A percentile compares a stretch with the other conserved stretches of the same genome.
phyloP scores from a whole-genome alignment of 176 grass and related monocot genomes.

The Tillandsia fasciculata region DNA sequence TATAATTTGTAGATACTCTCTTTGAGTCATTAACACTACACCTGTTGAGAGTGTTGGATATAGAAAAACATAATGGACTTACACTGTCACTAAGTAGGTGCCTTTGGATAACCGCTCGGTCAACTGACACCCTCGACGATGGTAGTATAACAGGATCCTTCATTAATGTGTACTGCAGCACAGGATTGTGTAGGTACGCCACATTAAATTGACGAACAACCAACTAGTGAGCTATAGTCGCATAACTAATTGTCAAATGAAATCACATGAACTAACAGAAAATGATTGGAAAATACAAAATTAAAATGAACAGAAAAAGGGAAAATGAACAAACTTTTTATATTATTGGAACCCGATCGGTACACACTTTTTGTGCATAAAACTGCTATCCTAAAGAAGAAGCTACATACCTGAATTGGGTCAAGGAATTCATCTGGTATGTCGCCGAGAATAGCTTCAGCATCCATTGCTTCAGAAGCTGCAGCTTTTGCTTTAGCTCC shows the following conservation, averaged over 20 bases:
- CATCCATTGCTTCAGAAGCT: conserved; percentile 86
- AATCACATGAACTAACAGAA: neutral
- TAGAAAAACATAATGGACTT: conserved; percentile 8
- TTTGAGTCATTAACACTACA: too few species aligned
- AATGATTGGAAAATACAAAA: neutral
- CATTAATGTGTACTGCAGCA: conserved; percentile 80
- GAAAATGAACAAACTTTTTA: neutral
- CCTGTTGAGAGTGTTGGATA: neutral
- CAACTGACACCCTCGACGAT: conserved; percentile 65
- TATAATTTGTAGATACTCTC: too few species aligned
- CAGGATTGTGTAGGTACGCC: neutral
- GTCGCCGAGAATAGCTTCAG: conserved; percentile 79
- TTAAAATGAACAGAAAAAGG: neutral
- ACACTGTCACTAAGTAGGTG: conserved; percentile 91
- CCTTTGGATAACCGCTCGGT: conserved; percentile 81
- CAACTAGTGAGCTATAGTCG: neutral
- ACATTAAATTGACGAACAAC: neutral
- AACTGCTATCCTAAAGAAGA: neutral
- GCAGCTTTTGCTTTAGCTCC: conserved; percentile 61
- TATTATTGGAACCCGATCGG: neutral
- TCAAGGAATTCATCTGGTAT: conserved; percentile 99
- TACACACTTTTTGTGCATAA: neutral
- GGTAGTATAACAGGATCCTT: conserved; percentile 95
- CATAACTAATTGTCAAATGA: neutral
- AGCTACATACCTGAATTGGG: conserved; percentile 68